Conservation (phyloP, 78 protist species). For the Dictyostelium discoideum region DNA sequence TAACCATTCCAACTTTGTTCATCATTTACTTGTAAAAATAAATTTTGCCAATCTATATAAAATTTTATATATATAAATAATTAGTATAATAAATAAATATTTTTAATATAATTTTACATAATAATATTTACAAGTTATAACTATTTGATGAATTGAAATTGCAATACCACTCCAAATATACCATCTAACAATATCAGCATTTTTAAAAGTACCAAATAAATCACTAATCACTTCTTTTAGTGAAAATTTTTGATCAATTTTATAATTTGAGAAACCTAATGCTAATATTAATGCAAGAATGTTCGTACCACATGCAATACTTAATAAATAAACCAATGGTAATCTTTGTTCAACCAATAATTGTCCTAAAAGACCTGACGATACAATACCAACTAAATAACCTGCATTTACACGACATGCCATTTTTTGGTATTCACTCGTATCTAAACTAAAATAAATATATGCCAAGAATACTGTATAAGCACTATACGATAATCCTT, state of each 20-base stretch:
- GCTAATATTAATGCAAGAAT: constrained; percentile 10
- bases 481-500: constrained; percentile 54
- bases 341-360: constrained; percentile 17
- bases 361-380: constrained; percentile 35
- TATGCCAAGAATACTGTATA: constrained; percentile 53
- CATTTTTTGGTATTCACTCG: constrained; percentile 47
- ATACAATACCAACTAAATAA: constrained; percentile 57
- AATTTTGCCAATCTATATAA: constrained; percentile 46
- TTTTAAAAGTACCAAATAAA: background rate
- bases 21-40: constrained; percentile 30
- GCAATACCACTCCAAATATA: constrained; percentile 73
- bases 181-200: constrained; percentile 51
- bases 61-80: background rate
- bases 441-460: constrained; percentile 44
- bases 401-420: constrained; percentile 60
- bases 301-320: constrained; percentile 36
- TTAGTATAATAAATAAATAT: background rate
- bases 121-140: constrained; percentile 44
- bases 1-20: constrained; percentile 52
- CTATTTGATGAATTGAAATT: constrained; percentile 63
- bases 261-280: constrained; percentile 9
- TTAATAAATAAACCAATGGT: constrained; percentile 9
- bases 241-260: background rate
- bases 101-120: too few species aligned
- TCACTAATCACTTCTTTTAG: background rate